A percentile compares a stretch with the other conserved stretches of the same genome.
Conservation (phyloP, 2,329 filamentous ascomycete species). For the Lasiodiplodia sp. region DNA sequence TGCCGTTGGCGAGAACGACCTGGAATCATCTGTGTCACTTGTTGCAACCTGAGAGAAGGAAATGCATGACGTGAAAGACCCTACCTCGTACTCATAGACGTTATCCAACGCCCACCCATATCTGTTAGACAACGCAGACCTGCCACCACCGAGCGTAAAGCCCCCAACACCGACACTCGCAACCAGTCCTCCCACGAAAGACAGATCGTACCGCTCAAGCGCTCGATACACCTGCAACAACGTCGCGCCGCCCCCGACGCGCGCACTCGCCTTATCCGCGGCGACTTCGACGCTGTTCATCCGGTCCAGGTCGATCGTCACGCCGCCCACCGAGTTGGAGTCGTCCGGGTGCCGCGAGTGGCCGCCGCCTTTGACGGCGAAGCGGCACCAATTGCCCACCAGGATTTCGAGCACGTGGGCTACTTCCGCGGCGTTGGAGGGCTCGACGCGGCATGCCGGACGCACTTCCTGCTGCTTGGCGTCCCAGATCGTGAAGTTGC, state of each 20-base stretch:
- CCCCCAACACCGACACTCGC: slow-evolving; percentile 31
- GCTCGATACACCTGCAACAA: slow-evolving; percentile 36
- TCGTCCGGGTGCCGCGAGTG: background rate
- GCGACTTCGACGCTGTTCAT: slow-evolving; percentile 38
- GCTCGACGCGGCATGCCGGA: slow-evolving; percentile 1
- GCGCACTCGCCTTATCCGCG: slow-evolving; percentile 37
- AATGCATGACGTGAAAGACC: background rate
- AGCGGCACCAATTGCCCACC: background rate
- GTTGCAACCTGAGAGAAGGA: too few relatives aligned
- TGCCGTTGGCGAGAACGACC: slow-evolving; percentile 8
- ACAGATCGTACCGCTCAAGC: slow-evolving; percentile 10
- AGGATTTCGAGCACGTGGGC: background rate
- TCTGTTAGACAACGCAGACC: slow-evolving; percentile 11
- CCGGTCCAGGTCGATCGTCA: slow-evolving; percentile 41
- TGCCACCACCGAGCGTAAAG: slow-evolving; percentile 30
- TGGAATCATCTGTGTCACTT: too few relatives aligned
- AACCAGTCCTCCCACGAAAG: slow-evolving; percentile 30
- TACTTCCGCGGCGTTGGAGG: background rate
- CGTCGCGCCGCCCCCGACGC: slow-evolving; percentile 40
- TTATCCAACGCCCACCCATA: slow-evolving; percentile 1
- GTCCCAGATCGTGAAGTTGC: slow-evolving; percentile 9
- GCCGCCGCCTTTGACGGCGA: background rate
- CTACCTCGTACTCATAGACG: slow-evolving; percentile 10
- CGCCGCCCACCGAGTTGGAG: slow-evolving; percentile 36
- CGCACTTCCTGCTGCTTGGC: background rate